Percentiles rank a stretch among this genome's conserved stretches.
phyloP scores from a whole-genome alignment of 2,329 filamentous ascomycete species.

The Chlorencoelia australis region DNA sequence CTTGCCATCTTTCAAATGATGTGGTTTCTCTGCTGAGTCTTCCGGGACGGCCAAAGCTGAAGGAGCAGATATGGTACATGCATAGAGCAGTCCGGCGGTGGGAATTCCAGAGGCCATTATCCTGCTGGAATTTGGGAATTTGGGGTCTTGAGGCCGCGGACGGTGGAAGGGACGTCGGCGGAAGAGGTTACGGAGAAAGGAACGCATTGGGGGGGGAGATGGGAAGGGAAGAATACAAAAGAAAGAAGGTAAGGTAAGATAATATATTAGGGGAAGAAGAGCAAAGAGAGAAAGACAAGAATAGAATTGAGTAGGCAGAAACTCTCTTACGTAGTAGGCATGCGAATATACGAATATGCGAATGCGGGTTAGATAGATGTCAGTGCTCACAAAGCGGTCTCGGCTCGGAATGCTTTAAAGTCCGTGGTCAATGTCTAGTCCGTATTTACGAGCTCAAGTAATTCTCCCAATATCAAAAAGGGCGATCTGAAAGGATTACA shows the following conservation, averaged over 20 bases:
- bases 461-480: no score
- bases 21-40: constrained; percentile 32
- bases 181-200: constrained; percentile 30
- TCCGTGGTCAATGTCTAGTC: no score
- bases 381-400: no score
- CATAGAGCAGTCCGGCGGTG: constrained; percentile 18
- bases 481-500: no score
- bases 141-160: background rate
- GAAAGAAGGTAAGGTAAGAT: constrained; percentile 25
- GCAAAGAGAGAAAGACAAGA: background rate
- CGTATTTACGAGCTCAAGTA: no score
- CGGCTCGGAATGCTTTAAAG: no score
- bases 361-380: no score
- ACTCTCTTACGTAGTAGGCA: no score
- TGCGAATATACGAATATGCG: no score
- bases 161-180: constrained; percentile 13
- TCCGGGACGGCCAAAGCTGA: constrained; percentile 22
- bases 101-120: constrained; percentile 17
- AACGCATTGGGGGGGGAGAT: constrained; percentile 34
- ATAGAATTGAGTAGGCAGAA: background rate
- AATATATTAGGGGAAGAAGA: background rate
- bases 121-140: constrained; percentile 7
- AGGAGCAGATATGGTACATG: constrained; percentile 17
- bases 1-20: constrained; percentile 42
- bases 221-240: constrained; percentile 29